A percentile compares a stretch with the other conserved stretches of the same genome.
Conservation (phyloP, 2,329 filamentous ascomycete genomes). For the Penicillium sp. region DNA sequence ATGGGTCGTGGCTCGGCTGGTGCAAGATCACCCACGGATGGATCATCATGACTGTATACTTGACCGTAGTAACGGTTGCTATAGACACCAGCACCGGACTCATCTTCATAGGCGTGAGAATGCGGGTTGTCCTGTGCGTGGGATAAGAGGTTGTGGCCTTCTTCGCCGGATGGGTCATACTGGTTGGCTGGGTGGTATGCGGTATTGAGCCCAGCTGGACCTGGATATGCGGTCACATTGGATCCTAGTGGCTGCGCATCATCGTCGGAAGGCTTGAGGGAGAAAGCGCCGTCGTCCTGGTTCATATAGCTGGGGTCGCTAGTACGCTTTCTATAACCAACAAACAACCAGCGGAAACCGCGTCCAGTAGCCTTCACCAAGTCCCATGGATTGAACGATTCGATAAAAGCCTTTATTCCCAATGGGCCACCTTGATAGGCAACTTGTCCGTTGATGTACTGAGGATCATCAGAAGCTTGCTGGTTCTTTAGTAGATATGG, state of each 20-base stretch:
- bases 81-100: background rate
- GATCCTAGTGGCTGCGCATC: conserved; percentile 13
- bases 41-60: conserved; percentile 1
- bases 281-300: conserved; percentile 23
- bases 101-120: conserved; percentile 11
- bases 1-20: conserved; percentile 10
- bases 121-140: conserved; percentile 36
- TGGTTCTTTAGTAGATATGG: conserved; percentile 58
- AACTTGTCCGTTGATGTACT: conserved; percentile 43
- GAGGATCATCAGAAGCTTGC: conserved; percentile 44
- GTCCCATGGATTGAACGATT: conserved; percentile 79
- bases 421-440: conserved; percentile 62
- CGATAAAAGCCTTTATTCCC: conserved; percentile 61
- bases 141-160: conserved; percentile 36
- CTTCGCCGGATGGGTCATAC: conserved; percentile 29
- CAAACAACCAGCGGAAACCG: conserved; percentile 74
- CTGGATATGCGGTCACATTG: conserved; percentile 20
- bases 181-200: conserved; percentile 20
- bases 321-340: conserved; percentile 57
- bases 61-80: conserved; percentile 12
- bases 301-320: conserved; percentile 38
- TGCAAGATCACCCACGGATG: background rate
- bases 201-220: conserved; percentile 21
- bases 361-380: conserved; percentile 74
- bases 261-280: conserved; percentile 22